A percentile compares a stretch with the other conserved stretches of the same genome.
Evolutionary conservation across 139 green algal genomes (phyloP).

Genomic region (Picochlorum sp.): DNA sequence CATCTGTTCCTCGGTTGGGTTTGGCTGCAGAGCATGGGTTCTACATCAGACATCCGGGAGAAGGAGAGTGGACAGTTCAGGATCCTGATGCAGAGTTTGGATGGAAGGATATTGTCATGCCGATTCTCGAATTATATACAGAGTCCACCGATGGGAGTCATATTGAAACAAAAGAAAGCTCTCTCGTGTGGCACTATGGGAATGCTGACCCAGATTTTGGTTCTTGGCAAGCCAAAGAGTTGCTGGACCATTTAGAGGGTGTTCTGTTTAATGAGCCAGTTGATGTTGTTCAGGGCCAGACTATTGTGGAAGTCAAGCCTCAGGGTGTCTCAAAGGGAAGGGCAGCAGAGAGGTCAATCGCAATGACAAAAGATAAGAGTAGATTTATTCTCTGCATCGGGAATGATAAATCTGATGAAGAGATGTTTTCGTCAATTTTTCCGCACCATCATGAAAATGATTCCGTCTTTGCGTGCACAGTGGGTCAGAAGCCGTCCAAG

Average conservation of each 20-base stretch:
- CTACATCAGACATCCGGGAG: slow-evolving; percentile 45
- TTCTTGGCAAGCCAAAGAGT: slow-evolving; percentile 96
- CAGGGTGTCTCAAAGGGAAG: slow-evolving; percentile 73
- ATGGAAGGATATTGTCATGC: slow-evolving; percentile 72
- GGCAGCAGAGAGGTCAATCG: slow-evolving; percentile 65
- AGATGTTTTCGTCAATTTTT: slow-evolving; percentile 90
- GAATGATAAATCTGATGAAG: slow-evolving; percentile 94
- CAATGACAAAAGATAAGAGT: slow-evolving; percentile 20
- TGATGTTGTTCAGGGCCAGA: slow-evolving; percentile 58
- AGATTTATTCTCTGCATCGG: slow-evolving; percentile 96
- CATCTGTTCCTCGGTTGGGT: slow-evolving; percentile 64
- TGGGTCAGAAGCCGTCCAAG: slow-evolving; percentile 91
- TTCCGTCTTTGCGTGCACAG: slow-evolving; percentile 86
- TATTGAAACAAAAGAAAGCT: slow-evolving; percentile 88
- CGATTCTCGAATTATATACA: slow-evolving; percentile 77
- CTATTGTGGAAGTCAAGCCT: slow-evolving; percentile 89
- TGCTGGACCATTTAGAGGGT: slow-evolving; percentile 94
- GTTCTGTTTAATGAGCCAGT: slow-evolving; percentile 87
- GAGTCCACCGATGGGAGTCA: slow-evolving; percentile 91
- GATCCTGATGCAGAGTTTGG: slow-evolving; percentile 45
- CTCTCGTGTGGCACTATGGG: slow-evolving; percentile 89
- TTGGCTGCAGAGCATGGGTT: slow-evolving; percentile 92
- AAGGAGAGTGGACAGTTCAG: slow-evolving; percentile 25
- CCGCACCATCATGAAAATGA: slow-evolving; percentile 31
- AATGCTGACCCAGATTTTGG: slow-evolving; percentile 96